phyloP scores from a whole-genome alignment of 2,329 filamentous ascomycete genomes.

The Botryotinia calthae region DNA sequence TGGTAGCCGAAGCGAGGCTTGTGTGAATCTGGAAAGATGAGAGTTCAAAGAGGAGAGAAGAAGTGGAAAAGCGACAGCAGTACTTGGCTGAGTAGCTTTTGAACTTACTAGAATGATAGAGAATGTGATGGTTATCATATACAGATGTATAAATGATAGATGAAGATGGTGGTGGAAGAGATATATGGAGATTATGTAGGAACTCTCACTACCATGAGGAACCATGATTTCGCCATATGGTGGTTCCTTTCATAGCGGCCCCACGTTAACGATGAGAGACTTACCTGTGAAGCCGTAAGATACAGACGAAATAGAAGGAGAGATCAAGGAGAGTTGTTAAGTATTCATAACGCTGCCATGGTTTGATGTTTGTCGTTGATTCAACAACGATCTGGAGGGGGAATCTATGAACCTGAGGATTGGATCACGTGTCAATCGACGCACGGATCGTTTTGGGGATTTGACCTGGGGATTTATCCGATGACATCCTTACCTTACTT shows the following conservation, averaged over 20 bases:
- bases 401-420: conserved; percentile 9
- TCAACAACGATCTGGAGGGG: background rate
- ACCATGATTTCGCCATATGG: conserved; percentile 14
- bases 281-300: background rate
- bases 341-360: conserved; percentile 17
- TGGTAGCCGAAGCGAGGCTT: conserved; percentile 21
- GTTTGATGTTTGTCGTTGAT: conserved; percentile 21
- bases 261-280: conserved; percentile 15
- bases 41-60: conserved; percentile 14
- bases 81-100: background rate
- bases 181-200: conserved; percentile 12
- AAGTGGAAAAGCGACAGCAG: conserved; percentile 18
- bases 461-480: background rate
- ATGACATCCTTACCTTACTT: background rate
- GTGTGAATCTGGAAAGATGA: conserved; percentile 16
- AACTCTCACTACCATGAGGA: conserved; percentile 1
- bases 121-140: background rate
- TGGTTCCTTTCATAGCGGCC: conserved; percentile 20
- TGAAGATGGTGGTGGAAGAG: background rate
- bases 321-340: conserved; percentile 20
- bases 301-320: background rate
- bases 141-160: background rate
- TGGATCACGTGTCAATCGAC: background rate
- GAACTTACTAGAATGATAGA: conserved; percentile 8
- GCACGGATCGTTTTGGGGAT: background rate